Base-by-base conservation (phyloP, 768 basidiomycete genomes). In the Amanita rubescens region DNA sequence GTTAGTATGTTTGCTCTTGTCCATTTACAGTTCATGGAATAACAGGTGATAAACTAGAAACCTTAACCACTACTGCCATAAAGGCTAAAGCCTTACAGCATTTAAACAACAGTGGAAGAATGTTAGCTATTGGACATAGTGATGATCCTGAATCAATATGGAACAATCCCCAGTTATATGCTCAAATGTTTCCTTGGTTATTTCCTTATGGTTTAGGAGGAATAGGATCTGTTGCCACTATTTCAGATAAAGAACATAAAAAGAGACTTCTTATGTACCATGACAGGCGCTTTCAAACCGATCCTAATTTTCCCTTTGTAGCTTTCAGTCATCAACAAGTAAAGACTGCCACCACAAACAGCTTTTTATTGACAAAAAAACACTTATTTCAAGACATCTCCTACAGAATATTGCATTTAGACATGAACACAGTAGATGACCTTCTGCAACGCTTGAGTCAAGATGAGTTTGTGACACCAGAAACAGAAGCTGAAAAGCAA, bases 281-380 rank as follows among this genome's bases (percentile, higher is more conserved):
- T 54, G 69, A 74, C 45, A 68, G 68, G 22, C 57, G 64, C 1
- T 74, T 73, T 56, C 71, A 71, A 49, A 55, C 30, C 3, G 69
- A 73, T 44, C 19, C 43, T n/a, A 53, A 60, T 15, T 72, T 70
- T 53, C 55, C 64, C n/a, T 62, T 69, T 34, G 54, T 67, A 25
- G 65, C 55, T 1, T 69, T 67, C 55, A 73, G 65, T 49, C 66
- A 68, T 35, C 58, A 63, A 41, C 70, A 68, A 30, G 8, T 30
- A 30, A 30, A 30, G 8, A 30, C 27, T 4, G 3, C 27, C 3
- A 8, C 27, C 8, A 54, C 49, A 5, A 62, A 57, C 3, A 62
- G 66, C 12, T 69, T 57, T 38, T n/a, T 65, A 5, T 15, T 61
- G 1, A 35, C 60, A 0, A 54, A 65, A 20, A 53, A 48, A 12